Percentiles rank a stretch among this genome's conserved stretches.
Evolutionary conservation across 768 basidiomycete species (phyloP).

Genomic region (Nidula microcarpa): DNA sequence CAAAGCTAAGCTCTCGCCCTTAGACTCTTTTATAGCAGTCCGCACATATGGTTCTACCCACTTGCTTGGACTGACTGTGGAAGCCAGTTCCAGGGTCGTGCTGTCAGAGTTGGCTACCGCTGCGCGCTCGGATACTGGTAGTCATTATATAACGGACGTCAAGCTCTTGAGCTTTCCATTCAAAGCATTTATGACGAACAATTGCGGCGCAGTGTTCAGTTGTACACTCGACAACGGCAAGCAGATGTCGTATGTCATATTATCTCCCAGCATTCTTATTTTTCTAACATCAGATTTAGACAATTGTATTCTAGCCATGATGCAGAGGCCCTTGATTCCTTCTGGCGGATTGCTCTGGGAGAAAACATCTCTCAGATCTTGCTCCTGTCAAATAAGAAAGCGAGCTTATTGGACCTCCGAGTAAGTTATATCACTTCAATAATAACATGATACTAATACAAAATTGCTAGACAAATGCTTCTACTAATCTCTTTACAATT

Average conservation of each 20-base stretch:
- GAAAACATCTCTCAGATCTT: slow-evolving; percentile 32
- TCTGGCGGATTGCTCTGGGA: slow-evolving; percentile 52
- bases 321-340: slow-evolving; percentile 21
- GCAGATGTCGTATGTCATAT: slow-evolving; percentile 36
- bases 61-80: slow-evolving; percentile 27
- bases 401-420: slow-evolving; percentile 51
- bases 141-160: slow-evolving; percentile 43
- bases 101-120: slow-evolving; percentile 29
- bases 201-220: slow-evolving; percentile 48
- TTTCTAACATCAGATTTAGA: no score
- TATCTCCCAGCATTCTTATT: no score
- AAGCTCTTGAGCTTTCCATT: slow-evolving; percentile 27
- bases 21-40: slow-evolving; percentile 32
- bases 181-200: slow-evolving; percentile 44
- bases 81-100: no score
- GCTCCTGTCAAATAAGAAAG: slow-evolving; percentile 39
- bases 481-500: slow-evolving; percentile 28
- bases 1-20: neutral
- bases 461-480: slow-evolving; percentile 1
- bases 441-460: neutral
- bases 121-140: slow-evolving; percentile 35
- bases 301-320: no score
- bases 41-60: slow-evolving; percentile 46
- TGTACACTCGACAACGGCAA: slow-evolving; percentile 32
- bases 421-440: slow-evolving; percentile 30